These are phyloP conservation scores for Pneumocystis wakefieldiae DNA, from an alignment of 1,139 yeast genomes.

Conservation along the genomic window DNA sequence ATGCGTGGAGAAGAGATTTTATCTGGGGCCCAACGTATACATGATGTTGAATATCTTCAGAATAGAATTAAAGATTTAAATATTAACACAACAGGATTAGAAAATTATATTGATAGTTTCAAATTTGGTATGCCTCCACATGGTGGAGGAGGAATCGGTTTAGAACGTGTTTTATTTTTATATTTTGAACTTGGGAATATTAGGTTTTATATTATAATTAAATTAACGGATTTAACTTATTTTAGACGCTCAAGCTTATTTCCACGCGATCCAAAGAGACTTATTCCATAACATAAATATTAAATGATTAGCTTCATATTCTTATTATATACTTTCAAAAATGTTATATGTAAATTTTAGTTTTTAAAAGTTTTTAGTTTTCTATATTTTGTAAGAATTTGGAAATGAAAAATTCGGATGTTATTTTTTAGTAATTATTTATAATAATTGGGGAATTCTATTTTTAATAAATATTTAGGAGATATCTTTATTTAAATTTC, in stretches of 20 bases:
- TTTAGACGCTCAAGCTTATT: conserved; percentile 77
- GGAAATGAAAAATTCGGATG: too few relatives aligned
- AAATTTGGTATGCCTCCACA: conserved; percentile 94
- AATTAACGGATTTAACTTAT: neutral
- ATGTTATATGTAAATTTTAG: neutral
- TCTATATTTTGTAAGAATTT: too few relatives aligned
- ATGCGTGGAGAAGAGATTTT: conserved; percentile 99
- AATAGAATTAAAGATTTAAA: conserved; percentile 75
- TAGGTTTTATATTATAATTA: conserved; percentile 19
- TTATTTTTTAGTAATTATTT: too few relatives aligned
- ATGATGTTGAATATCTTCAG: conserved; percentile 68
- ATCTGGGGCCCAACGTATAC: conserved; percentile 98
- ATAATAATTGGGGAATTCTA: neutral
- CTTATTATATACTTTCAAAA: neutral
- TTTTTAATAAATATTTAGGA: too few relatives aligned
- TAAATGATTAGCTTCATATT: neutral
- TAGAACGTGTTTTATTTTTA: conserved; percentile 97
- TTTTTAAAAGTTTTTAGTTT: neutral
- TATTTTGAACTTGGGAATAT: conserved; percentile 90
- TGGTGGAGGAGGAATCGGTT: conserved; percentile 99
- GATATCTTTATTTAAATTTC: too few relatives aligned
- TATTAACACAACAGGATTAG: conserved; percentile 57
- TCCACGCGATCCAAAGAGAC: conserved; percentile 97
- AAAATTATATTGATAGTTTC: conserved; percentile 86
- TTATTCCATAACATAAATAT: conserved; percentile 42